A percentile compares a stretch with the other conserved stretches of the same genome.
Evolutionary conservation across 441 rosid species (phyloP).

Genomic region (Metrosideros polymorpha): DNA sequence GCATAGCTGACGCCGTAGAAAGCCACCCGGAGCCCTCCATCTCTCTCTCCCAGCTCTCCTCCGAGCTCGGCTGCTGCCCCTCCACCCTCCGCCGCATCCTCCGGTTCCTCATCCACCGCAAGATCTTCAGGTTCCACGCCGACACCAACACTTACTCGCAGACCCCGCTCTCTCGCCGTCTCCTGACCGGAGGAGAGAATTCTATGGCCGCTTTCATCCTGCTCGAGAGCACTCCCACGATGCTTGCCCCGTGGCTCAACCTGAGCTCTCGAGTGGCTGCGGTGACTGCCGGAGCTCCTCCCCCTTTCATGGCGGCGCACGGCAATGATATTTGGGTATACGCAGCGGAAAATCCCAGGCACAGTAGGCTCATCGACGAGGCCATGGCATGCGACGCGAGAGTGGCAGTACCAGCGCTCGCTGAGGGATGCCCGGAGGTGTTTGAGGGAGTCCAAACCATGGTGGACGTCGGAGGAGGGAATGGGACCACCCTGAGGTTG

Average conservation of each 20-base stretch:
- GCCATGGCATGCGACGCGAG: constrained; percentile 65
- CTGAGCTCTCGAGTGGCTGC: constrained; percentile 28
- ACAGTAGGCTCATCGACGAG: constrained; percentile 33
- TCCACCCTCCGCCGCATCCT: constrained; percentile 47
- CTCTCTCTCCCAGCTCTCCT: constrained; percentile 38
- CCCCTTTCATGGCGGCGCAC: constrained; percentile 39
- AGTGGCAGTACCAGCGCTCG: constrained; percentile 19
- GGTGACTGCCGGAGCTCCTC: background rate
- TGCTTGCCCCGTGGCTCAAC: constrained; percentile 48
- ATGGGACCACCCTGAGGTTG: constrained; percentile 40
- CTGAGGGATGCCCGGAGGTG: constrained; percentile 31
- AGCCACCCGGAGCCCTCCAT: constrained; percentile 28
- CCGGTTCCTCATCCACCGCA: constrained; percentile 47
- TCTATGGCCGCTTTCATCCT: constrained; percentile 29
- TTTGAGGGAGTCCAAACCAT: constrained; percentile 39
- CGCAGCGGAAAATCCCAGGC: constrained; percentile 22
- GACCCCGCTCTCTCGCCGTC: constrained; percentile 52
- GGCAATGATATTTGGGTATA: constrained; percentile 49
- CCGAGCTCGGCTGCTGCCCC: constrained; percentile 34
- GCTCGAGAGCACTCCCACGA: constrained; percentile 34
- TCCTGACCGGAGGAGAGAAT: constrained; percentile 24
- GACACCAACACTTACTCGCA: constrained; percentile 17
- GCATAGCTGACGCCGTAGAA: constrained; percentile 51
- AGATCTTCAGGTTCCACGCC: constrained; percentile 21
- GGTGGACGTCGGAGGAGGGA: constrained; percentile 75